These are phyloP conservation scores for Fomitopsis schrenkii DNA, from an alignment of 1,284 basidiomycete species.

Conservation along the genomic window DNA sequence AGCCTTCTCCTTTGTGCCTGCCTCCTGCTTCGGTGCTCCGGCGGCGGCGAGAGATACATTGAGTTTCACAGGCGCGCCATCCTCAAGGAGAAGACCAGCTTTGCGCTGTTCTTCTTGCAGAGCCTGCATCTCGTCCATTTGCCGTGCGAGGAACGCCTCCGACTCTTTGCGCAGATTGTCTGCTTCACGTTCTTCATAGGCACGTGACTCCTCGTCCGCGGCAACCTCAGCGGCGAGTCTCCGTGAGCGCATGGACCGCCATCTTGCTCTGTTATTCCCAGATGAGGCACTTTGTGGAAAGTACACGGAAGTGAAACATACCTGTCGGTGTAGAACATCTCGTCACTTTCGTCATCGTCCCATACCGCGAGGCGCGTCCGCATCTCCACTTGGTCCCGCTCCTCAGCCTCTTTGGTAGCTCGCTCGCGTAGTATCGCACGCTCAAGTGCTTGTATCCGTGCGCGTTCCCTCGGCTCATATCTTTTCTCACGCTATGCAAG, in stretches of 20 bases:
- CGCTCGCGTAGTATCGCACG: conserved; percentile 71
- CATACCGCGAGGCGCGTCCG: conserved; percentile 71
- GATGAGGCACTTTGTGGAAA: neutral
- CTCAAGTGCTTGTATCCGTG: conserved; percentile 70
- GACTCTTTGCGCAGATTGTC: conserved; percentile 83
- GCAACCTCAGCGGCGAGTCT: conserved; percentile 71
- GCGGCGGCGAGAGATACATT: conserved; percentile 63
- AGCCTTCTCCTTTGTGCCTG: conserved; percentile 43
- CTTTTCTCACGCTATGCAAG: conserved; percentile 67
- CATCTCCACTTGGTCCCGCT: conserved; percentile 69
- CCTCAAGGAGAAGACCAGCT: conserved; percentile 85
- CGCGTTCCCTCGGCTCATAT: conserved; percentile 77
- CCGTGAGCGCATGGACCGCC: conserved; percentile 68
- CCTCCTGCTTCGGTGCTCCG: conserved; percentile 43
- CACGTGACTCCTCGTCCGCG: conserved; percentile 78
- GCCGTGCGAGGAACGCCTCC: conserved; percentile 82
- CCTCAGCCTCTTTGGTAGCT: conserved; percentile 70
- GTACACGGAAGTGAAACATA: conserved; percentile 26
- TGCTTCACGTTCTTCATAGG: conserved; percentile 78
- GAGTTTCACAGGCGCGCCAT: conserved; percentile 82
- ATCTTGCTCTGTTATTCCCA: conserved; percentile 48
- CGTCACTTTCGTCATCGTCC: conserved; percentile 91
- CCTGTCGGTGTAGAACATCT: conserved; percentile 84
- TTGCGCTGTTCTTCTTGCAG: conserved; percentile 84
- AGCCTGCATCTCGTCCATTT: conserved; percentile 89